phyloP scores from a whole-genome alignment of 2,329 filamentous ascomycete species.

The Ustilaginoidea virens region DNA sequence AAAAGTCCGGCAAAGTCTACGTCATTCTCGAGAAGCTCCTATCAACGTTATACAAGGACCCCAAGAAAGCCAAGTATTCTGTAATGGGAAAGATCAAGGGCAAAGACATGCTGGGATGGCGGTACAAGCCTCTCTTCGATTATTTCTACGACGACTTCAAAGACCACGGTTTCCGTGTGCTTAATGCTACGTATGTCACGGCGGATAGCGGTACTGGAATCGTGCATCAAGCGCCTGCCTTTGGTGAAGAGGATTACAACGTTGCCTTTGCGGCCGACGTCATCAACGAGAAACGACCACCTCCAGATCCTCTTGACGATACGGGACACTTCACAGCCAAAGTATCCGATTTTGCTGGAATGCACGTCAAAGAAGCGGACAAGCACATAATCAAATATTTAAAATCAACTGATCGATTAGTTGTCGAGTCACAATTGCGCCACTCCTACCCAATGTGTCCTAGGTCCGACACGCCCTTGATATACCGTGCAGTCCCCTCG shows the following conservation, averaged over 20 bases:
- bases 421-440: constrained; percentile 74
- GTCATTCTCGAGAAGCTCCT: constrained; percentile 72
- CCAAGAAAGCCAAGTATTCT: constrained; percentile 63
- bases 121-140: constrained; percentile 75
- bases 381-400: constrained; percentile 86
- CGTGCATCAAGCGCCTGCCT: constrained; percentile 85
- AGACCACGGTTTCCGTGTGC: constrained; percentile 64
- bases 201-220: constrained; percentile 84
- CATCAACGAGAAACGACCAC: constrained; percentile 58
- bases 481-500: constrained; percentile 80
- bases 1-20: constrained; percentile 68
- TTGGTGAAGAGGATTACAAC: constrained; percentile 92
- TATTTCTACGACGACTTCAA: constrained; percentile 87
- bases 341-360: constrained; percentile 66
- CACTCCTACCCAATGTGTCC: constrained; percentile 93
- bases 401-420: constrained; percentile 58
- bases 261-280: constrained; percentile 63
- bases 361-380: constrained; percentile 84
- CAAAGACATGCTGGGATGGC: constrained; percentile 54
- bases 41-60: constrained; percentile 61
- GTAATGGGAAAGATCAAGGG: constrained; percentile 52
- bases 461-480: constrained; percentile 86
- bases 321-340: constrained; percentile 63
- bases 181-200: constrained; percentile 77
- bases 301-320: constrained; percentile 87